Conservation (phyloP, 2,329 filamentous ascomycete genomes). For the Xylaria sp. region DNA sequence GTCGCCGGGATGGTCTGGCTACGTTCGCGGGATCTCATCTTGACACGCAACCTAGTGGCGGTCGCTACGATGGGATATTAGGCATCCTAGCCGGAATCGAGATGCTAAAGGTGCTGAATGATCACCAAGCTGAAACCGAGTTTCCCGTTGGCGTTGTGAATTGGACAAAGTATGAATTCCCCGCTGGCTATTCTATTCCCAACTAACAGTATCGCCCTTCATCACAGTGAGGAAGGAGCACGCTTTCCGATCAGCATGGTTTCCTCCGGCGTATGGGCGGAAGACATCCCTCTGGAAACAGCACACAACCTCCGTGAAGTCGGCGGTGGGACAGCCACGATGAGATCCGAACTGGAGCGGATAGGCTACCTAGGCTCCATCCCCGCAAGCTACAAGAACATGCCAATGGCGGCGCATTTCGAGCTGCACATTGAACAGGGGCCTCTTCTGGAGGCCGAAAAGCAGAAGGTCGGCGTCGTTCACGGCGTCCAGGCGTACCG, state of each 20-base stretch:
- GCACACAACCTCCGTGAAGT: conserved; percentile 73
- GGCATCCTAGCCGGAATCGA: conserved; percentile 79
- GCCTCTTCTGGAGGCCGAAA: conserved; percentile 56
- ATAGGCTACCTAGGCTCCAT: conserved; percentile 75
- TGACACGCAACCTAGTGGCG: conserved; percentile 70
- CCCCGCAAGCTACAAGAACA: conserved; percentile 65
- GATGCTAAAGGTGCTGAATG: conserved; percentile 73
- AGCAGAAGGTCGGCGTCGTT: conserved; percentile 74
- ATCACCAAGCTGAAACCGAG: conserved; percentile 73
- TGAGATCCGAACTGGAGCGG: conserved; percentile 74
- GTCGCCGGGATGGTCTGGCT: conserved; percentile 66
- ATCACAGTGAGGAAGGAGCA: conserved; percentile 74
- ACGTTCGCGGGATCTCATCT: conserved; percentile 77
- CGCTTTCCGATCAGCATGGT: conserved; percentile 78
- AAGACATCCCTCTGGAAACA: conserved; percentile 66
- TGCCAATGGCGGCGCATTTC: conserved; percentile 79
- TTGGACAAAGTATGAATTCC: conserved; percentile 70
- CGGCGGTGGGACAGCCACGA: conserved; percentile 66
- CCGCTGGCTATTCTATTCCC: not conserved
- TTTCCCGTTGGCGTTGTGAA: conserved; percentile 80
- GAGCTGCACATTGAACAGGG: conserved; percentile 89
- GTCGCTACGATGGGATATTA: conserved; percentile 80
- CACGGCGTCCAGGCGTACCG: conserved; percentile 78
- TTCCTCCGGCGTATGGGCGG: conserved; percentile 80
- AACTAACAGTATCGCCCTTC: not conserved